phyloP scores from a whole-genome alignment of 768 basidiomycete species.

The Scleroderma bovista region DNA sequence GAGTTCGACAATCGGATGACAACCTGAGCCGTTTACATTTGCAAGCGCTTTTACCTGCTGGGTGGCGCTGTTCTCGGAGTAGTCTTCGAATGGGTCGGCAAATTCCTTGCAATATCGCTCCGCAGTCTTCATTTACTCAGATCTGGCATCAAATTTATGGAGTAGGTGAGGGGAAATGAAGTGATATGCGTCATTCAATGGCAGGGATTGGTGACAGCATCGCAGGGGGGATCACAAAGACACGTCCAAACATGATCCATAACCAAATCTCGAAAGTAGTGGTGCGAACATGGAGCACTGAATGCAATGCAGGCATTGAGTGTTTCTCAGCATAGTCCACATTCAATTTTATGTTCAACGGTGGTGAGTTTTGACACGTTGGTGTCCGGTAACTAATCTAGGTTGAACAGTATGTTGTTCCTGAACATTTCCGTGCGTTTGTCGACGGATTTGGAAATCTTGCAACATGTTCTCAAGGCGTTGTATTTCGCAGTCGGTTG shows the following conservation, averaged over 20 bases:
- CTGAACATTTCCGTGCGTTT: neutral
- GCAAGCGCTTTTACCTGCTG: slow-evolving; percentile 44
- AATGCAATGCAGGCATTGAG: no score
- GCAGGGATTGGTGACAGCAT: slow-evolving; percentile 41
- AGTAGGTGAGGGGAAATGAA: slow-evolving; percentile 27
- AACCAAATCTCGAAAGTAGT: slow-evolving; percentile 44
- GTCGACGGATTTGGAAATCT: neutral
- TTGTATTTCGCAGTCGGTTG: neutral
- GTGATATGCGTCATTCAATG: slow-evolving; percentile 17
- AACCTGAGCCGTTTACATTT: slow-evolving; percentile 40
- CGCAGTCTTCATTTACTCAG: neutral
- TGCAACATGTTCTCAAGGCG: neutral
- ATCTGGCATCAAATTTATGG: slow-evolving; percentile 36
- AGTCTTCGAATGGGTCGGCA: slow-evolving; percentile 37
- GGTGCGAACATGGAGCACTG: slow-evolving; percentile 40
- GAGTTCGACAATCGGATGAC: slow-evolving; percentile 51
- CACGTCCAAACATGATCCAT: slow-evolving; percentile 35
- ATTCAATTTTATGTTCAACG: slow-evolving; percentile 23
- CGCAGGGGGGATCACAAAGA: slow-evolving; percentile 44
- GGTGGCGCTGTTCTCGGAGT: slow-evolving; percentile 38
- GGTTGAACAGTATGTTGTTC: slow-evolving; percentile 1
- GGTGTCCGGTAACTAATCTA: neutral
- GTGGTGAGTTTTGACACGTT: neutral
- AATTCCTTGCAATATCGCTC: slow-evolving; percentile 38
- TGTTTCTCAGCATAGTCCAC: slow-evolving; percentile 39